Base-by-base conservation (phyloP, 208 protist genomes). In the Endotrypanum monterogeii region DNA sequence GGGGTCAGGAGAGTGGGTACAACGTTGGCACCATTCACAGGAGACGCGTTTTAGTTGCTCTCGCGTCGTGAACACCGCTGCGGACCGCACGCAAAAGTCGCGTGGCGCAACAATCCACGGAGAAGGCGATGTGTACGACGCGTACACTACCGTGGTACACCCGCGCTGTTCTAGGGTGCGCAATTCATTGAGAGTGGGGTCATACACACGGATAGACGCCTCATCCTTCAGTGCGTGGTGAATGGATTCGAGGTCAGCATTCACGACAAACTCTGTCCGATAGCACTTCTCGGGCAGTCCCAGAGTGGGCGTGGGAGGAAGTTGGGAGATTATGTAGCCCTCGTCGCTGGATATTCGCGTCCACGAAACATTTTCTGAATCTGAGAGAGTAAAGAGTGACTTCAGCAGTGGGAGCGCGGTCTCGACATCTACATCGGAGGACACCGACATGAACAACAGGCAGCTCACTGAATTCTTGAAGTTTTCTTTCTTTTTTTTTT, bases 71-170 rank as follows among this genome's bases (percentile, higher is more conserved):
- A 78, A n/a, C 3, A 74, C 60, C n/a, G 58, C 69, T 11, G 81
- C 72, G 0, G 68, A 68, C 44, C 48, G 32, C 11, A 84, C 71
- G 25, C 80, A 83, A 52, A 89, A 89, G 63, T 89, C 85, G 18
- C 85, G 85, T 25, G 85, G 72, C 0, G 85, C 69, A 41, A 87
- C 66, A 9, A 89, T 46, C 58, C 78, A 69, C 39, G 76, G 76
- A 3, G 79, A 72, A 14, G 72, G 82, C 14, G 77, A 80, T 62
- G 69, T 81, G 69, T 89, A 87, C 20, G 82, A 73, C 25, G 77
- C 83, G 72, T 89, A 87, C 30, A 85, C 56, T 12, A 87, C 65
- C 6, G 71, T 63, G 18, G 57, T 69, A 55, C 55, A 58, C 23
- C 14, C 39, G 37, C 56, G 71, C 32, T 28, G 55, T 14, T 76